Evolutionary conservation across 139 green algal genomes (phyloP), one percentile per base, ranked within the genome.

Genomic region (Chlorella vulgaris): DNA sequence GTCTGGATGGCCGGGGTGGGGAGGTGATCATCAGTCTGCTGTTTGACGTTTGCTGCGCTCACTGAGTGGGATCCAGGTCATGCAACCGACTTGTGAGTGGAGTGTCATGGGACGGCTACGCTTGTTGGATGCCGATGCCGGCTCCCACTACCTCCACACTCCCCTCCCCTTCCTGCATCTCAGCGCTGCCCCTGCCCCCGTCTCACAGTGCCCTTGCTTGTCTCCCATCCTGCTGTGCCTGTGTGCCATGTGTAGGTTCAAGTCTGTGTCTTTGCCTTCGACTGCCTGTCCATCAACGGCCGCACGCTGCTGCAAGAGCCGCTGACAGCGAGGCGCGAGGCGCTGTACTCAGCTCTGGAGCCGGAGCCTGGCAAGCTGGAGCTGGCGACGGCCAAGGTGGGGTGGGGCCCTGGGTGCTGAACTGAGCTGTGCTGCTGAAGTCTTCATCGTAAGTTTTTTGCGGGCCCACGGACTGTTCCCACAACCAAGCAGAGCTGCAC

Each of bases 221-320:
- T 2, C 13, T 3, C 13, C 0, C 18, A 7, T 29, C 69, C 65
- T 55, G 47, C 36, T 43, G 8, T 22, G n/a, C 26, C 36, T 21
- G 36, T 3, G n/a, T 24, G 8, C 38, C 42, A 55, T 36, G 13
- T n/a, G 22, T 47, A 71, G 29, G 38, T 86, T 26, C 65, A 92
- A 74, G 93, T 98, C 36, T 93, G 84, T 76, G 76, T 98, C 22
- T 99, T 93, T 81, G 93, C 93, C 28, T 99, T 99, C 81, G 97
- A 99, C 89, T 97, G 94, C 88, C 94, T 99, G 31, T 99, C 96
- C 91, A 83, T 97, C 31, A 96, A 99, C 88, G 96, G 96, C 42
- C 35, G 90, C 55, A 81, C 86, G 58, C 89, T 99, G 74, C 88
- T 99, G 62, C 78, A 91, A 38, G 69, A 84, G 68, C 89, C 94